These are phyloP conservation scores for Cymbopogon citratus DNA, from an alignment of 176 grass and related monocot genomes.

Conservation along the genomic window DNA sequence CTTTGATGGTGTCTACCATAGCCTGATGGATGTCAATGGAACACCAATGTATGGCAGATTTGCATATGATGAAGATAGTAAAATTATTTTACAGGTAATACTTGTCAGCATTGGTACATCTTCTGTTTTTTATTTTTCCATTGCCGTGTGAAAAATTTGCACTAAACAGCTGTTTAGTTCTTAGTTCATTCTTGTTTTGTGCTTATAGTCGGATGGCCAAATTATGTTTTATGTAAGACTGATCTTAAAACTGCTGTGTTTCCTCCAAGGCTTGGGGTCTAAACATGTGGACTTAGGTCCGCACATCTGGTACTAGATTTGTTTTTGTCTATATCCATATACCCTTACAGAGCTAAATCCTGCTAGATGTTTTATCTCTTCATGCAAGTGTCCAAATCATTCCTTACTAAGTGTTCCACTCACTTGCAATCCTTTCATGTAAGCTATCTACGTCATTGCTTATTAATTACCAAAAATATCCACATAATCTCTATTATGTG, in stretches of 20 bases:
- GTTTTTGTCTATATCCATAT: neutral
- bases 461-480: too few relatives aligned
- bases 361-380: too few relatives aligned
- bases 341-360: too few relatives aligned
- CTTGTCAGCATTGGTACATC: neutral
- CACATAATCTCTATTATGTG: too few relatives aligned
- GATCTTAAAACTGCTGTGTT: conserved; percentile 2
- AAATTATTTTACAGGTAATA: conserved; percentile 76
- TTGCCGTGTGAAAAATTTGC: neutral
- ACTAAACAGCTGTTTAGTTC: neutral
- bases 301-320: neutral
- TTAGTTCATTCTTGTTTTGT: neutral
- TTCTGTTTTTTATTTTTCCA: neutral
- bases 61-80: conserved; percentile 68
- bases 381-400: too few relatives aligned
- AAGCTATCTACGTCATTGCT: too few relatives aligned
- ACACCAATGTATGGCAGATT: conserved; percentile 65
- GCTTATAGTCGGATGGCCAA: neutral
- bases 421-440: too few relatives aligned
- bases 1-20: conserved; percentile 58
- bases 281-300: conserved; percentile 2
- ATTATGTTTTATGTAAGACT: neutral
- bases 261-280: neutral
- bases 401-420: too few relatives aligned
- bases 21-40: conserved; percentile 55